Evolutionary conservation across 1,139 yeast genomes (phyloP).

Genomic region (Debaryomyces sp.): DNA sequence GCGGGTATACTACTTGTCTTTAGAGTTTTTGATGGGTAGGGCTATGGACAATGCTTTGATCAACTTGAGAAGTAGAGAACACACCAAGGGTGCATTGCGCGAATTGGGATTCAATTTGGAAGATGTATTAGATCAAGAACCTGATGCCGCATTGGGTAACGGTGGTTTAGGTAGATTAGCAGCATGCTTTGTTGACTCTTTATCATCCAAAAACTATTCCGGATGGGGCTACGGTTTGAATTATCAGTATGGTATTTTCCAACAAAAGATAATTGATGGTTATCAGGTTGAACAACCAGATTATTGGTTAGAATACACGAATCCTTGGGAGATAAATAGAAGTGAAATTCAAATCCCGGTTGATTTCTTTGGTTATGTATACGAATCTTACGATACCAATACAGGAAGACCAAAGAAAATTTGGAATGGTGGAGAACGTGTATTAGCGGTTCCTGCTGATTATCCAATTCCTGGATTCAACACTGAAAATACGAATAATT

Average conservation of each 20-base stretch:
- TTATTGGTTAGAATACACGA: constrained; percentile 85
- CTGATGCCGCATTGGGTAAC: constrained; percentile 93
- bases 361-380: constrained; percentile 85
- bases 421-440: constrained; percentile 91
- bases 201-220: constrained; percentile 83
- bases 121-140: constrained; percentile 83
- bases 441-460: constrained; percentile 89
- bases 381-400: constrained; percentile 57
- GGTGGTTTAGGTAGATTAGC: constrained; percentile 96
- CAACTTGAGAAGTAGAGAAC: constrained; percentile 61
- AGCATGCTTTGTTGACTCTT: constrained; percentile 90
- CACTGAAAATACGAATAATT: constrained; percentile 82
- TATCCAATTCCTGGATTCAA: constrained; percentile 92
- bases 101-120: constrained; percentile 88
- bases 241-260: constrained; percentile 91
- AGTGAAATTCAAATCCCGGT: constrained; percentile 89
- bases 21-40: constrained; percentile 93
- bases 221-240: constrained; percentile 98
- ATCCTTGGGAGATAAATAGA: constrained; percentile 93
- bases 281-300: constrained; percentile 95
- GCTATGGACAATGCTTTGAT: constrained; percentile 94
- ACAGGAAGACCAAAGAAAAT: constrained; percentile 54
- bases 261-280: constrained; percentile 88
- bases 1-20: constrained; percentile 81
- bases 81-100: constrained; percentile 57